A percentile compares a stretch with the other conserved stretches of the same genome.
Evolutionary conservation across 345 rosid genomes (phyloP).

Genomic region (Conringia planisiliqua): DNA sequence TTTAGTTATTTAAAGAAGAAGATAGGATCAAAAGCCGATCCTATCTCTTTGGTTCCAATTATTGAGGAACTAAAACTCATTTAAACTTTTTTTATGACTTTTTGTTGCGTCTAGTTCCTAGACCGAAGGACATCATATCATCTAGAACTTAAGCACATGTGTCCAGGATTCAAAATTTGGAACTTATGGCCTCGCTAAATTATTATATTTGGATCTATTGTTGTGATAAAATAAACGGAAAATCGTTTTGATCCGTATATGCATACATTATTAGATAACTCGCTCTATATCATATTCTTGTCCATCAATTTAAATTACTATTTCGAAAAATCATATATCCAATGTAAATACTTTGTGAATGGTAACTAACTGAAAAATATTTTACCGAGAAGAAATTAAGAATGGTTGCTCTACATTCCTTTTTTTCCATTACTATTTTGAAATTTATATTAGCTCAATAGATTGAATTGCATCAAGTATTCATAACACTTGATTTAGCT

Average conservation of each 20-base stretch:
- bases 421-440: no score
- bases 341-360: neutral
- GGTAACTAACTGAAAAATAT: no score
- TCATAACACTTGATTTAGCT: neutral
- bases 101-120: slow-evolving; percentile 24
- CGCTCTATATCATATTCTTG: neutral
- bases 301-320: neutral
- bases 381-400: no score
- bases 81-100: slow-evolving; percentile 7
- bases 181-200: neutral
- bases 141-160: slow-evolving; percentile 12
- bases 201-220: neutral
- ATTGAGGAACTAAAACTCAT: slow-evolving; percentile 32
- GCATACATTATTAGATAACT: neutral
- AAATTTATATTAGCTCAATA: neutral
- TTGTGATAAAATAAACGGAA: neutral
- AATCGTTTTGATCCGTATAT: neutral
- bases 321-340: neutral
- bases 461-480: neutral
- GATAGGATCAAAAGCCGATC: slow-evolving; percentile 34
- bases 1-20: slow-evolving; percentile 22
- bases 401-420: neutral
- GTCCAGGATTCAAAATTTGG: slow-evolving; percentile 3
- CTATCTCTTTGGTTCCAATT: slow-evolving; percentile 39
- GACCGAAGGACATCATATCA: slow-evolving; percentile 13